phyloP scores from a whole-genome alignment of 2,329 filamentous ascomycete species.

The Penicillium sp. region DNA sequence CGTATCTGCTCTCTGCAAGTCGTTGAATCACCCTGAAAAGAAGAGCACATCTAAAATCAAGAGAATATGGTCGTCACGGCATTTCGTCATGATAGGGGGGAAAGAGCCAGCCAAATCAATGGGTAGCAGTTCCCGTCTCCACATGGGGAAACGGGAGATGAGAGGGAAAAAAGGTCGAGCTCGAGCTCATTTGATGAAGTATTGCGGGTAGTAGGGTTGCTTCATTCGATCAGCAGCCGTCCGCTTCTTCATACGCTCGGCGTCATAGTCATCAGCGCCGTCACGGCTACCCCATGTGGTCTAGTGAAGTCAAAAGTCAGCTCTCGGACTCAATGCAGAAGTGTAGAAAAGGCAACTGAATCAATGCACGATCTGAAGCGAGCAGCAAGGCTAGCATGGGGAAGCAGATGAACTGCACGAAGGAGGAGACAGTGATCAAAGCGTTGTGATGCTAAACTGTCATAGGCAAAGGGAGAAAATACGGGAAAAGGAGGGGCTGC shows the following conservation, averaged over 20 bases:
- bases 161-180: neutral
- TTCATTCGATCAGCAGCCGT: slow-evolving; percentile 39
- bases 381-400: slow-evolving; percentile 2
- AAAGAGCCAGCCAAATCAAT: slow-evolving; percentile 6
- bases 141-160: neutral
- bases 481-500: slow-evolving; percentile 10
- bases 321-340: slow-evolving; percentile 1
- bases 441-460: slow-evolving; percentile 23
- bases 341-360: neutral
- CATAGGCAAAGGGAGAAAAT: slow-evolving; percentile 14
- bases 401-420: slow-evolving; percentile 17
- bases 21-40: neutral
- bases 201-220: slow-evolving; percentile 33
- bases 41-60: slow-evolving; percentile 25
- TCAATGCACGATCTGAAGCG: neutral
- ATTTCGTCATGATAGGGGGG: slow-evolving; percentile 23
- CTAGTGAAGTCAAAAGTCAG: slow-evolving; percentile 49
- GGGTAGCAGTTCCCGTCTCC: slow-evolving; percentile 1
- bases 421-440: slow-evolving; percentile 26
- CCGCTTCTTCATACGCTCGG: slow-evolving; percentile 61
- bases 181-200: slow-evolving; percentile 30
- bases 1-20: neutral
- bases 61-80: slow-evolving; percentile 24
- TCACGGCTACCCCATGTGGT: slow-evolving; percentile 95
- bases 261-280: slow-evolving; percentile 83